Percentiles rank a stretch among this genome's conserved stretches.
Conservation (phyloP, 768 basidiomycete genomes). For the Strobilomyces confusus region DNA sequence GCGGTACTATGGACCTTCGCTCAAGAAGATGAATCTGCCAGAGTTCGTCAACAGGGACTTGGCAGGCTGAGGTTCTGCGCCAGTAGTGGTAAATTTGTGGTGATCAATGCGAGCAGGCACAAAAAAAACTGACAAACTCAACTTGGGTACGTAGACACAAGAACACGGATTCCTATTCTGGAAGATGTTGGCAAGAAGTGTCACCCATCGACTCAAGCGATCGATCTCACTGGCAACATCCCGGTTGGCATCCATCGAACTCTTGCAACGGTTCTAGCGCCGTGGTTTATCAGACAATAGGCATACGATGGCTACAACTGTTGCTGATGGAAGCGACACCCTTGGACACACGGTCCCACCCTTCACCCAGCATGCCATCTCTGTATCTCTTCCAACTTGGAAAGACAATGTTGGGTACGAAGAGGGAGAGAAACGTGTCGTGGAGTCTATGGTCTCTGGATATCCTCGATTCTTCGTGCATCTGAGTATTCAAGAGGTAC, state of each 20-base stretch:
- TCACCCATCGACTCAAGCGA: no score
- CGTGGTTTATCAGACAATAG: neutral
- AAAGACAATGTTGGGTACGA: conserved; percentile 89
- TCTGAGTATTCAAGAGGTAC: conserved; percentile 75
- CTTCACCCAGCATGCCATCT: conserved; percentile 82
- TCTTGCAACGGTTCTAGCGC: neutral
- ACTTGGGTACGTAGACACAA: no score
- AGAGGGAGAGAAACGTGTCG: conserved; percentile 76
- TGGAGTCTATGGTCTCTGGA: conserved; percentile 78
- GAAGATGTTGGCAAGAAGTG: no score
- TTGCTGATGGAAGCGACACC: conserved; percentile 12
- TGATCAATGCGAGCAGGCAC: no score
- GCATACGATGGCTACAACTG: conserved; percentile 4
- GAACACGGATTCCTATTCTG: no score
- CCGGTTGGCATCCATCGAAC: neutral
- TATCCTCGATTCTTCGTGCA: conserved; percentile 97
- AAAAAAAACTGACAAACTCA: no score
- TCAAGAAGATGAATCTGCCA: no score
- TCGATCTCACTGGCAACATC: no score
- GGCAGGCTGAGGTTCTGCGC: no score
- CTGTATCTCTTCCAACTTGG: conserved; percentile 94
- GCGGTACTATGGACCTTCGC: no score
- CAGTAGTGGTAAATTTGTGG: no score
- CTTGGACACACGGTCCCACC: conserved; percentile 58
- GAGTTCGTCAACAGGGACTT: no score